Base-by-base conservation (phyloP, 768 basidiomycete species). In the Austroboletus festivus region DNA sequence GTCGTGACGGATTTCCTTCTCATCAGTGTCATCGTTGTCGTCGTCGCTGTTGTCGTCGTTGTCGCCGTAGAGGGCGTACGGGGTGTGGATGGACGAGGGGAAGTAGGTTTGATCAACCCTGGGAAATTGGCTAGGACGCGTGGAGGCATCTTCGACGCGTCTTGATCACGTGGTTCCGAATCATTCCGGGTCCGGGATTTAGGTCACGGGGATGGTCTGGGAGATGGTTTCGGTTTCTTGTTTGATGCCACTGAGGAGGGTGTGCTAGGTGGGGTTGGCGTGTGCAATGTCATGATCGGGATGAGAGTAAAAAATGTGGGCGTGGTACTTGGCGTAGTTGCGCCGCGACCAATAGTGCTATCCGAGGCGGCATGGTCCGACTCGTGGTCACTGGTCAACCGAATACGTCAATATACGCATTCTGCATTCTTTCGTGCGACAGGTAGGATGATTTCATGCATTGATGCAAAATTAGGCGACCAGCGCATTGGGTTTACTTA, bases 51-150 rank as follows among this genome's bases (percentile, higher is more conserved):
- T 12, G 41, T 37, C 24, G 35, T 38, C 42, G 48, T 51, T 26
- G 52, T 49, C 38, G 47, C 2, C 11, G 52, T 44, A 26, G 45
- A 20, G 22, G 47, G 1, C 15, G 43, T 34, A 38, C 10, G 38
- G 10, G 22, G 38, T 16, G 43, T 19, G 8, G 18, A 5, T 20
- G 35, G 20, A 30, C 11, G 31, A 34, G 30, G 53, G 15, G 50
- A 48, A 28, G 15, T 51, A 10, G 46, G 51, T 52, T 54, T 53
- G 47, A 26, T 65, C 63, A 64, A 64, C 63, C 63, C 55, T 64
- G 63, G 63, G 63, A 64, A 65, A 52, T 38, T 58, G 40, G 46
- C 35, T 39, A 55, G 40, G 42, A 63, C 63, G 54, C 63, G 61
- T 46, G 59, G 35, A 5, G 46, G 22, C 16, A 21, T 43, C 15